Evolutionary conservation across 2,329 filamentous ascomycete genomes (phyloP), one percentile per base, ranked within the genome.

Genomic region (Boeremia lycopersici): DNA sequence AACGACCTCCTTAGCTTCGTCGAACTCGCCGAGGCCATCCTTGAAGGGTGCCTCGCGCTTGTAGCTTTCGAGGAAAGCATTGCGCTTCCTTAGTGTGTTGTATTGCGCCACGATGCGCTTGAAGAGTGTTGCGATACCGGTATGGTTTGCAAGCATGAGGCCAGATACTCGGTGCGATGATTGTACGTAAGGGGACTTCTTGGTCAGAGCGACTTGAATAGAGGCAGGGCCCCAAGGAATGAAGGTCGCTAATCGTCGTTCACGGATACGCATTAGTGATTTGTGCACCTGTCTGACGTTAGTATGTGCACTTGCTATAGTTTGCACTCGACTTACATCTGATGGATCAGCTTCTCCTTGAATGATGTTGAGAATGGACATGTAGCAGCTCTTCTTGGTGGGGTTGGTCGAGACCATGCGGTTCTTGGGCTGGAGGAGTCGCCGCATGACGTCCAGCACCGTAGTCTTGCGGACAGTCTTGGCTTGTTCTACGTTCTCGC

Each of bases 401-500:
- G 93, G 93, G 52, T 92, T 89, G 19, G 95, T 96, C 23, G 93
- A 96, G 40, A 99, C 95, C 95, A 99, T 99, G 73, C 96, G 88
- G 77, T 99, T 99, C 82, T 99, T 99, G 34, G 95, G 95, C 77
- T 99, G 96, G 54, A 99, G 81, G 23, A 99, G 81, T 56, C 95
- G 85, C 53, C 95, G 87, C 95, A 99, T 99, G 59, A 99, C 96
- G 74, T 99, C 95, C 35, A 99, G 79, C 8, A 99, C 95, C 1
- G 95, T 99, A 2, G 96, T 99, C 79, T 98, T 99, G 59, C 96
- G 90, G 30, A 99, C 92, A 1, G 93, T 97, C 82, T 96, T 97
- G 51, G 93, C 95, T 75, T 96, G 91, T 72, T 97, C 93, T 51
- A 99, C 90, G 71, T 95, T 95, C 73, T 97, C 91, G 57, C 92